Evolutionary conservation across 2,329 filamentous ascomycete genomes (phyloP), one percentile per base, ranked within the genome.

Genomic region (Phialemonium atrogriseum): DNA sequence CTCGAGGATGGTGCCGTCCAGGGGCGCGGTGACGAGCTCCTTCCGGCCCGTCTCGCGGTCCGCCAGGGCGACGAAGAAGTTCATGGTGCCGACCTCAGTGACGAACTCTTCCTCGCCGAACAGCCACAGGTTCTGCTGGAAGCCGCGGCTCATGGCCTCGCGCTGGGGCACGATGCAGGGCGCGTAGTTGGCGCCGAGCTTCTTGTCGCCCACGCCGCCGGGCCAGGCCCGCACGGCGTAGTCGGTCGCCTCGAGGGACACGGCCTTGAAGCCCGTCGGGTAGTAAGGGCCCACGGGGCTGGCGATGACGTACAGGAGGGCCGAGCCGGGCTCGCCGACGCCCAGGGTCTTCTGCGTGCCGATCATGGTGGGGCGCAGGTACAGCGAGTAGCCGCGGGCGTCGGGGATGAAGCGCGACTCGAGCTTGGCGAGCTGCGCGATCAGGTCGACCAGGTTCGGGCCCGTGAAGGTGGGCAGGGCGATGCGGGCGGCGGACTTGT

Each of bases 21-120:
- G 72, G 15, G 91, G 91, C 22, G 89, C 86, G n/a, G 91, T 98
- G 49, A 95, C 58, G 32, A 98, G 74, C 66, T 95, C 88, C 52
- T 88, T 89, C 63, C 88, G 74, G 7, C 89, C 91, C 10, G 86
- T 91, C 57, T 84, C 71, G 69, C 84, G 84, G 66, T 93, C 78
- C 63, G 77, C 78, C 47, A 96, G 62, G 24, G 83, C 88, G 19
- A 82, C 80, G 51, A 96, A 98, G 56, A 98, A 78, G 64, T 98
- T 98, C 91, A 98, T 98, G 36, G 91, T 96, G 50, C 91, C 91
- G 35, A 95, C 91, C 62, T 98, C 91, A 27, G 91, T 98, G n/a
- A n/a, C n/a, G n/a, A n/a, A 94, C 58, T 96, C 86, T 59, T 96
- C 86, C 52, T 93, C 80, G 25, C 88, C 88, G 54, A 96, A 98